Base-by-base conservation (phyloP, 2,329 filamentous ascomycete genomes). In the Sarocladium kiliense region DNA sequence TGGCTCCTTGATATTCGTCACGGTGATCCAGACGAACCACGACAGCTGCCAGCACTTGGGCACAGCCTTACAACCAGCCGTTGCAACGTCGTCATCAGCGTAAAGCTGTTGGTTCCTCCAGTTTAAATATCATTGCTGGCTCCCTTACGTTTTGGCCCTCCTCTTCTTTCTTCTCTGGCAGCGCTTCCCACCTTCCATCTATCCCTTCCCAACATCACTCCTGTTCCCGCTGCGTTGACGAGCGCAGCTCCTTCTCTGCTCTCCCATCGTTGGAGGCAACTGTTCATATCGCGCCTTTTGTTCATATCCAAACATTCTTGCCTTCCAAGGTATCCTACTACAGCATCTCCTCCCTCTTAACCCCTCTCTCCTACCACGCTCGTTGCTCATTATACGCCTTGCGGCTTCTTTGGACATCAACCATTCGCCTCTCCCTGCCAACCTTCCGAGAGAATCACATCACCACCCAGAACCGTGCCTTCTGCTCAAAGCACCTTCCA, bases 381-480 rank as follows among this genome's bases (percentile, higher is more conserved):
- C 4, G 7, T 47, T 47, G 44, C 44, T 27, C 56, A 23, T 10
- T n/a, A 3, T 18, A 27, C 25, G 44, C 44, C 23, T 47, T n/a
- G 25, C 44, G 11, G 25, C n/a, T 47, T 47, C 44, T 47, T 30
- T 23, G 21, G 12, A 47, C 10, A 47, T 30, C 44, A 21, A 10
- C n/a, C 19, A 4, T 18, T n/a, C 3, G 7, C 44, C 7, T 47
- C 14, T 7, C 44, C 16, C 3, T 9, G 16, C 16, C 57, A 58
- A 60, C 58, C 59, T 58, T 55, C 66, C 63, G 16, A 19, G 10
- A 55, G 36, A 39, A 42, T 55, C 53, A 55, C n/a, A n/a, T 44
- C 55, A 58, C 51, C 55, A 54, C 55, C 41, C 5, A 44, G 3
- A 21, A 30, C 23, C 30, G 47, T 36, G 19, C 47, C 47, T 51